Conservation (phyloP, 2,329 filamentous ascomycete species). For the Knufia petricola region DNA sequence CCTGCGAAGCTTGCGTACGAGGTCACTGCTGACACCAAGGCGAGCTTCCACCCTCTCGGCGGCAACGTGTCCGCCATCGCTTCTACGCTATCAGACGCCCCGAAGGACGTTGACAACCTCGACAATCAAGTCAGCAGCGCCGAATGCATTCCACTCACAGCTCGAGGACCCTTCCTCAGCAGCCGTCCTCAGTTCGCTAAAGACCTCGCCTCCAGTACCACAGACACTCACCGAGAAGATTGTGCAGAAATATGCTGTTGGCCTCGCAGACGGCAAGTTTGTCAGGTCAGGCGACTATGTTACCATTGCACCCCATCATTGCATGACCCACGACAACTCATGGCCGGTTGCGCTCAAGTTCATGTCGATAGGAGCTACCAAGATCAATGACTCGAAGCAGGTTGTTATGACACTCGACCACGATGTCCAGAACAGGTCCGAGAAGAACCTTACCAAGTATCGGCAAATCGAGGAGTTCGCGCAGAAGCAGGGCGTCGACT, state of each 20-base stretch:
- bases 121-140: background rate
- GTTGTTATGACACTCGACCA: constrained; percentile 80
- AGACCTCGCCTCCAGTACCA: constrained; percentile 44
- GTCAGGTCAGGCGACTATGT: constrained; percentile 79
- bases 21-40: background rate
- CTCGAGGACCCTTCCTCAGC: constrained; percentile 52
- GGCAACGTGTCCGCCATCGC: background rate
- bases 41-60: background rate
- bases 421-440: constrained; percentile 74
- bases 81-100: background rate
- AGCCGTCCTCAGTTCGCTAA: constrained; percentile 66
- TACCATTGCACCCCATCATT: constrained; percentile 58
- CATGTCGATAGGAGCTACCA: constrained; percentile 69
- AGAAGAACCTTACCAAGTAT: constrained; percentile 76
- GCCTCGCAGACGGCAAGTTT: constrained; percentile 61
- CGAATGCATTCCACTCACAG: constrained; percentile 53
- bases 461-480: constrained; percentile 73
- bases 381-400: constrained; percentile 61
- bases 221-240: constrained; percentile 93
- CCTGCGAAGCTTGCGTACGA: background rate
- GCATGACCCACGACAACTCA: constrained; percentile 82
- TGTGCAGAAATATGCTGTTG: constrained; percentile 71
- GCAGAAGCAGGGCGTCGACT: constrained; percentile 62
- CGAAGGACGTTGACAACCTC: background rate
- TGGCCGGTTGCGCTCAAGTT: constrained; percentile 70